Evolutionary conservation across 371 early-diverging fungal genomes (phyloP).

Genomic region (Actinomortierella ambigua): DNA sequence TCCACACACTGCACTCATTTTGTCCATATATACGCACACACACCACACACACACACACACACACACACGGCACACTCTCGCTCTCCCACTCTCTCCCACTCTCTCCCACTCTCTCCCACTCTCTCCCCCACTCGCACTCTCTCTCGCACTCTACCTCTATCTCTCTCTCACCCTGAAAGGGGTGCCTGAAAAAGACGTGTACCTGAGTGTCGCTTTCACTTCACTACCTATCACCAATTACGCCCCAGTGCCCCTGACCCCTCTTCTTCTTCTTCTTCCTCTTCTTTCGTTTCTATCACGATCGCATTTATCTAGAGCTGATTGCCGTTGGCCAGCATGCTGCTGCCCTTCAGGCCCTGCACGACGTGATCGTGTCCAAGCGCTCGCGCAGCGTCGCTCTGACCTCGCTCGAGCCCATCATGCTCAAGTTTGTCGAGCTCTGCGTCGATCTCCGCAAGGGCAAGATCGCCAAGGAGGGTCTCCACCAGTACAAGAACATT

Average conservation of each 20-base stretch:
- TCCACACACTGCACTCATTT: background rate
- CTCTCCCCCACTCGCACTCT: background rate
- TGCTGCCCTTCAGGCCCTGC: conserved; percentile 87
- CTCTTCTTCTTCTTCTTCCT: background rate
- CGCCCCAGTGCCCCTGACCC: background rate
- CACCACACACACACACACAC: background rate
- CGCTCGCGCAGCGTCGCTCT: conserved; percentile 83
- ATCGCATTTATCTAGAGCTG: conserved; percentile 68
- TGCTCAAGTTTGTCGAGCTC: conserved; percentile 92
- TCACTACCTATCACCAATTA: conserved; percentile 6
- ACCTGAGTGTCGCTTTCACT: background rate
- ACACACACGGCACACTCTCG: background rate
- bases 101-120: background rate
- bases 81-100: background rate
- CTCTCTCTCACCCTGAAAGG: too few relatives aligned
- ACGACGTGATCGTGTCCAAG: conserved; percentile 90
- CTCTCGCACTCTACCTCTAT: background rate
- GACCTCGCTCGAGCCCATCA: conserved; percentile 86
- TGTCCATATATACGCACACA: background rate
- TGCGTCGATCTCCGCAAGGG: conserved; percentile 89
- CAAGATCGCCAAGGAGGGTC: conserved; percentile 93
- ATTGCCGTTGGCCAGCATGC: conserved; percentile 87
- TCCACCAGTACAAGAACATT: conserved; percentile 96
- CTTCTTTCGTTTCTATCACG: too few relatives aligned
- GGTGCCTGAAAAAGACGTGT: too few relatives aligned